phyloP scores from a whole-genome alignment of 2,329 filamentous ascomycete species.

The Metarhizium brunneum region DNA sequence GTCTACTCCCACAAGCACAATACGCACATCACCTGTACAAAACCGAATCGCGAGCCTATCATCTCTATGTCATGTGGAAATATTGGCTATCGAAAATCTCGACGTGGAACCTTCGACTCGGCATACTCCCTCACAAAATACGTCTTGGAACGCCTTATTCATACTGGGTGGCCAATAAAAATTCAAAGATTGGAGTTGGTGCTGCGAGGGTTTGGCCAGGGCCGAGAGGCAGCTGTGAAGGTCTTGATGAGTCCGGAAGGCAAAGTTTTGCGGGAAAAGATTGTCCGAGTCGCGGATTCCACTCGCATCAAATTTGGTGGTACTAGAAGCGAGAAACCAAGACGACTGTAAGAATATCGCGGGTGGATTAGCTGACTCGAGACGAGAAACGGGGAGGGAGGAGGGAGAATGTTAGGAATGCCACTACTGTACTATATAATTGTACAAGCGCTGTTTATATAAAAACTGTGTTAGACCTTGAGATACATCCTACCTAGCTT shows the following conservation, averaged over 20 bases:
- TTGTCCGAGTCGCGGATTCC: conserved; percentile 72
- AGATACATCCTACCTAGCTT: background rate
- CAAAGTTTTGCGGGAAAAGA: conserved; percentile 60
- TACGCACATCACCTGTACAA: conserved; percentile 83
- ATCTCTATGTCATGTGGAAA: conserved; percentile 77
- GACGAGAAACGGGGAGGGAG: background rate
- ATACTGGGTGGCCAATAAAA: conserved; percentile 66
- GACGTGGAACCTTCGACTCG: conserved; percentile 77
- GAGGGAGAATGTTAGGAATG: background rate
- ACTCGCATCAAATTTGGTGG: conserved; percentile 95
- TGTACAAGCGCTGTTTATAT: conserved; percentile 25
- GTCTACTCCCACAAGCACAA: conserved; percentile 88
- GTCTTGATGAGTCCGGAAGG: conserved; percentile 82
- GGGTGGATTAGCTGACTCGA: background rate
- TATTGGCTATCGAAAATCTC: conserved; percentile 80
- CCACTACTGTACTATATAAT: conserved; percentile 23
- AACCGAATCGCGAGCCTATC: conserved; percentile 69
- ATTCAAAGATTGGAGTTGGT: conserved; percentile 73
- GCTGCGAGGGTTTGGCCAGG: conserved; percentile 75
- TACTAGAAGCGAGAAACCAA: conserved; percentile 73
- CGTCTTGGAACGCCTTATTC: conserved; percentile 74
- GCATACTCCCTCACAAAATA: conserved; percentile 84
- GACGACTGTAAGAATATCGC: conserved; percentile 50
- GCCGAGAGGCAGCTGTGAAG: conserved; percentile 84
- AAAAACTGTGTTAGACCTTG: conserved; percentile 4